Base-by-base conservation (phyloP, 2,329 filamentous ascomycete genomes). In the Fusarium veterinarium region DNA sequence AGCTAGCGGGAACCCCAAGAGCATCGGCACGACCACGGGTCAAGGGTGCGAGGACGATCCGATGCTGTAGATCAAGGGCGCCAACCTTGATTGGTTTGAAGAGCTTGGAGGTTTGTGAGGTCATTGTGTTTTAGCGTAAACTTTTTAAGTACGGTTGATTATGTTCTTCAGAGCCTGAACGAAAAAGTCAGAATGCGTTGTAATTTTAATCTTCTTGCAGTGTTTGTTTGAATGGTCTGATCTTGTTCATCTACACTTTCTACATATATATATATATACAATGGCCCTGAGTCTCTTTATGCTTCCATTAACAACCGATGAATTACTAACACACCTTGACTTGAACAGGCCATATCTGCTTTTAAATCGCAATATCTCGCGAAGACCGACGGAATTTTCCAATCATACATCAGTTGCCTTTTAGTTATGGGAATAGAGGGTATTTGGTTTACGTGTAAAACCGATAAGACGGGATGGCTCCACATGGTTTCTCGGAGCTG, bases 1-100 rank as follows among this genome's bases (percentile, higher is more conserved):
- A 67, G 3, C 64, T 51, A 0, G 73, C 73, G 6, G 79, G 75
- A 30, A 79, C 62, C 9, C 55, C 70, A 20, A 67, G 69, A 23
- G 79, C 79, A 65, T 82, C 80, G 38, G 82, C 84, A 59, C 87
- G 86, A 75, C 83, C 84, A 28, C 88, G 84, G n/a, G 88, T 90
- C 67, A 91, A 78, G 5, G 89, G 89, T 0, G 88, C 86, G 80
- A 91, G 84, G 48, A 84, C 84, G 33, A 91, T 73, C 16, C 85
- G 81, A 72, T 86, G 82, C 61, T 83, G 72, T 44, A 87, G 76
- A 20, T 71, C 23, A 12, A 75, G n/a, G 0, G 77, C 71, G 56
- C 85, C 84, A 9, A 85, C 66, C 65, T 80, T 79, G 42, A 84
- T 71, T 14, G 84, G 84, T 35, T 78, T 73, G 76, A 86, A 87